Evolutionary conservation across 257 asterid genomes (phyloP), one percentile per base, ranked within the genome.

Genomic region (Jacaranda copaia): DNA sequence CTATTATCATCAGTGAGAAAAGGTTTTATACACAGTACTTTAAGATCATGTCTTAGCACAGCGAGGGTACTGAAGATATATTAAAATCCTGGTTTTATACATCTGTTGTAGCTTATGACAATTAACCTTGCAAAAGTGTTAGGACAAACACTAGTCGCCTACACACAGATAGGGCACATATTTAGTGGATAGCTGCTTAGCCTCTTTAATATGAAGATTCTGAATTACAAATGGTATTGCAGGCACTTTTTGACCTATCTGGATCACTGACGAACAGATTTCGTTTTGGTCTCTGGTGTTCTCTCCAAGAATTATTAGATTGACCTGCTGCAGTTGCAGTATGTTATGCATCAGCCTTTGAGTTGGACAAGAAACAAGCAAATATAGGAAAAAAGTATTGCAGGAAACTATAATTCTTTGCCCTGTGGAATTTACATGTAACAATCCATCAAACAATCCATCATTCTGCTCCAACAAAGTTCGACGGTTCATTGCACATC

Each of bases 171-270:
- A 68, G 87, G 83, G 84, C 15, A 61, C 52, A 20, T 16, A 76
- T 79, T 60, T 80, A 78, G 85, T 76, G 80, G 63, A 38, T 87
- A 86, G 90, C 69, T 81, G 76, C 80, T 77, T 84, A 79, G 85
- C 79, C 80, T 84, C 84, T 81, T 86, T 85, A 66, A 86, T 79
- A 51, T 83, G 39, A 72, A 83, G 79, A 79, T 75, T 90, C 89
- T 90, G 82, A 88, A 88, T 81, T 61, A 70, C 66, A 73, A 77
- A 87, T 87, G 88, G 75, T 84, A 82, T 91, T 91, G 96, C 94
- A 91, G 96, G 96, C 84, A 84, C 91, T 63, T 53, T 65, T 74
- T 80, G 81, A 51, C 80, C 85, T 77, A 70, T 82, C 80, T 80
- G 83, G 90, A 85, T 78, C 88, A 81, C 83, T 76, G 90, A 77